Base-by-base conservation (phyloP, 192 early-diverging fungal species). In the Coemansia sp. region DNA sequence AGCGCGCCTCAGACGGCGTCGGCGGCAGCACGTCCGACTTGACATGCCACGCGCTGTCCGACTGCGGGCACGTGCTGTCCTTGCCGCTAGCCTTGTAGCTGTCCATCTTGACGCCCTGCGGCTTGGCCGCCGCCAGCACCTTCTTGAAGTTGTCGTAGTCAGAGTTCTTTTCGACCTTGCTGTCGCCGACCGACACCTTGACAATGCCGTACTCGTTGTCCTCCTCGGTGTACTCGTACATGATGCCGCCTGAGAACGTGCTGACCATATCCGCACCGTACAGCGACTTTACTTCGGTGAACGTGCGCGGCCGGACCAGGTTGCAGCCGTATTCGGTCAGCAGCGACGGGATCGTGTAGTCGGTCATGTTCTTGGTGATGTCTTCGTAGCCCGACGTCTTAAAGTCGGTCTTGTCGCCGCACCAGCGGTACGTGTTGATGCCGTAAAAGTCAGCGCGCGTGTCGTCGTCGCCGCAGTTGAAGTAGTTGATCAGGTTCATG, bases 281-380 rank as follows among this genome's bases (percentile, higher is more conserved):
- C 26, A 90, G 64, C 15, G 85, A 78, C 20, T 69, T 63, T 21
- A 90, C 77, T 50, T 90, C 88, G 10, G 79, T 61, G 66, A 90
- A 90, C 0, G 61, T 65, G 32, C 86, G 84, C 8, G 88, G 88
- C 11, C 81, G 64, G 15, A 87, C 73, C 7, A 64, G 35, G 60
- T 88, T 87, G 64, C 88, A 90, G 4, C 88, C 88, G 60, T 79
- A 90, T 72, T 90, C 88, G 53, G 84, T 83, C 40, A 90, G 58
- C 43, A 90, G 71, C 20, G 85, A 83, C 17, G 86, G 88, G 27
- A 87, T 81, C 17, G 71, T 74, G 50, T 85, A 84, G 17, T 70
- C 71, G 14, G 70, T 70, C 56, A 86, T 80, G 52, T 88, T 84
- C 36, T 73, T 71, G 8, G 84, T 85, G 29, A 85, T 81, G 26